Percentiles rank a stretch among this genome's conserved stretches.
Evolutionary conservation across 345 rosid species (phyloP).

Genomic region (Heritiera fomes): DNA sequence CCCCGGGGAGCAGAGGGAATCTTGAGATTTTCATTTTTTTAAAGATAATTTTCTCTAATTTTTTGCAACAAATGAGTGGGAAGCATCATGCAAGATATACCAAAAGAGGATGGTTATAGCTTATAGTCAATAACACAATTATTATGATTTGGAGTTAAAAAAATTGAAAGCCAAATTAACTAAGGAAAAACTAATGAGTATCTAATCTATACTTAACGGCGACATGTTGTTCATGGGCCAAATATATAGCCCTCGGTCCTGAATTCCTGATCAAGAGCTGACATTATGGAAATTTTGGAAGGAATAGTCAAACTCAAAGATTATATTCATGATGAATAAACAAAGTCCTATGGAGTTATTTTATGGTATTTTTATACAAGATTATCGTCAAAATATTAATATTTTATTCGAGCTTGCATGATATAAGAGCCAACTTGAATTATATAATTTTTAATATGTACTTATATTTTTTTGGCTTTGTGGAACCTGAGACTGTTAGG

Average conservation of each 20-base stretch:
- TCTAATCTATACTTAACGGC: too few relatives aligned
- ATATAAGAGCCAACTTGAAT: not conserved
- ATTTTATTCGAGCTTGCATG: too few relatives aligned
- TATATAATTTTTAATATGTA: not conserved
- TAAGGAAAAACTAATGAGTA: not conserved
- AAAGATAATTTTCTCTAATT: too few relatives aligned
- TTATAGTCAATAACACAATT: too few relatives aligned
- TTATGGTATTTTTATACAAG: not conserved
- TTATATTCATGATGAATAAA: not conserved
- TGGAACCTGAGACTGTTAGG: not conserved
- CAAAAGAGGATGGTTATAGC: too few relatives aligned
- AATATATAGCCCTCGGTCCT: not conserved
- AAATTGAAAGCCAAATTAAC: not conserved
- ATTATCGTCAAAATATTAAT: too few relatives aligned
- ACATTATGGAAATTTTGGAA: not conserved
- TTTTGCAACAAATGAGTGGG: too few relatives aligned
- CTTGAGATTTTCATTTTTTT: too few relatives aligned
- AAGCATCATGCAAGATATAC: too few relatives aligned
- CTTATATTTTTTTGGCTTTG: not conserved
- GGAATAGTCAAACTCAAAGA: not conserved
- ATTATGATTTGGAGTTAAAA: not conserved
- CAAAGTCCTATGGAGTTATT: not conserved
- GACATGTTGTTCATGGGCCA: not conserved
- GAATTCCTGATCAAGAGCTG: not conserved
- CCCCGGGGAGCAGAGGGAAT: not conserved